These are phyloP conservation scores for Straminergon stramineum DNA, from an alignment of 225 moss, liverwort and hornwort species.

Conservation along the genomic window DNA sequence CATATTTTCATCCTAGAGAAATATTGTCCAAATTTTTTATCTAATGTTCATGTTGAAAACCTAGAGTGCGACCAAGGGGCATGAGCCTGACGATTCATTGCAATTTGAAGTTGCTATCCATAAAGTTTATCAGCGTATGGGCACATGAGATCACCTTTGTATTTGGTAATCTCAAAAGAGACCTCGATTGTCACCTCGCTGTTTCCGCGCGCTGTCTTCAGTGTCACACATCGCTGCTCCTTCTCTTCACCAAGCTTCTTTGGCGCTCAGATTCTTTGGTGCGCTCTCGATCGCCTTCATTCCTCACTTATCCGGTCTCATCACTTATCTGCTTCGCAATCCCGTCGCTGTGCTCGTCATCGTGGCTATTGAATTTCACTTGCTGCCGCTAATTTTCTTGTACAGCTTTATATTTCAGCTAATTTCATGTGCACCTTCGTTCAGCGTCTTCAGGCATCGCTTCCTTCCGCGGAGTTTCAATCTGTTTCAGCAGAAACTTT, in stretches of 20 bases:
- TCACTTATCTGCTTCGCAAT: background rate
- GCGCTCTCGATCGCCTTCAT: background rate
- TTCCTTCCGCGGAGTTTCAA: background rate
- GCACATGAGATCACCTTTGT: background rate
- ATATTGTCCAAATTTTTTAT: background rate
- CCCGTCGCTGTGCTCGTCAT: background rate
- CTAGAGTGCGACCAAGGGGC: background rate
- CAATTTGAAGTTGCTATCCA: background rate
- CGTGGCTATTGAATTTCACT: background rate
- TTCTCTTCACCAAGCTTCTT: background rate
- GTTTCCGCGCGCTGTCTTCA: background rate
- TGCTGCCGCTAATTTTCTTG: background rate
- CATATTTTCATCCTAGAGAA: background rate
- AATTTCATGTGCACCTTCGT: no score
- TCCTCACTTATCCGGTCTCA: background rate
- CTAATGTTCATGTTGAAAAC: no score
- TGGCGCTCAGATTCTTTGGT: background rate
- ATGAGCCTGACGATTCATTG: background rate
- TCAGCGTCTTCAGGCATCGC: background rate
- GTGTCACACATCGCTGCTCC: background rate
- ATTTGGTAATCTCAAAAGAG: background rate
- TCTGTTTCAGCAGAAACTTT: background rate
- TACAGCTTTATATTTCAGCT: background rate
- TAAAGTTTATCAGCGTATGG: background rate
- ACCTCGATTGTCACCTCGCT: background rate